Evolutionary conservation across 805 yeast genomes (phyloP).

Genomic region (Lipomyces chichibuensis): DNA sequence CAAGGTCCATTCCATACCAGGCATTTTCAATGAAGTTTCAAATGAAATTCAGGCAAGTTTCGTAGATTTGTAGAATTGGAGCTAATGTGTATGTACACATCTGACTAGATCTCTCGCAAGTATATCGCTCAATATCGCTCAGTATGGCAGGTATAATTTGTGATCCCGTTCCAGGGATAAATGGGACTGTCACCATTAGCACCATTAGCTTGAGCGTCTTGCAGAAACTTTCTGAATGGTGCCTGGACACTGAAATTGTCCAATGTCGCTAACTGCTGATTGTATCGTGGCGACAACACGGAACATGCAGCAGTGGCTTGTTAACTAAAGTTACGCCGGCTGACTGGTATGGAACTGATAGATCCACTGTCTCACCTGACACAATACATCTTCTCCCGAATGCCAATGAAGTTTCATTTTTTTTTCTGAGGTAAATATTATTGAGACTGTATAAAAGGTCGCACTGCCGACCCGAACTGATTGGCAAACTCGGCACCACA

Average conservation of each 20-base stretch:
- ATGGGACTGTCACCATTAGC: no score
- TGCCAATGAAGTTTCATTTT: not conserved
- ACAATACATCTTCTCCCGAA: not conserved
- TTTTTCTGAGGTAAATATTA: not conserved
- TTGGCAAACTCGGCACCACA: no score
- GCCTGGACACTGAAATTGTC: not conserved
- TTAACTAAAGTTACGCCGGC: not conserved
- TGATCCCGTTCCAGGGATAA: not conserved
- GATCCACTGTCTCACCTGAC: not conserved
- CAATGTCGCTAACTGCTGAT: not conserved
- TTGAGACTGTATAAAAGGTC: not conserved
- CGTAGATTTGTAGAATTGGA: not conserved
- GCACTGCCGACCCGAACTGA: not conserved
- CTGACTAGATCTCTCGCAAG: not conserved
- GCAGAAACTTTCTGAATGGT: not conserved
- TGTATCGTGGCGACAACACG: not conserved
- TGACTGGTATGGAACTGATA: not conserved
- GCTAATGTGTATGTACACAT: not conserved
- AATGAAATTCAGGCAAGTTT: not conserved
- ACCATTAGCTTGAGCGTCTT: not conserved
- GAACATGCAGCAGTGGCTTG: not conserved
- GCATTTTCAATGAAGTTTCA: not conserved
- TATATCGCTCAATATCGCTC: not conserved
- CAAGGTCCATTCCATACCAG: no score
- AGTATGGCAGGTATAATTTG: not conserved